Conservation (phyloP, 345 rosid species). For the Euphorbia pulcherrima region DNA sequence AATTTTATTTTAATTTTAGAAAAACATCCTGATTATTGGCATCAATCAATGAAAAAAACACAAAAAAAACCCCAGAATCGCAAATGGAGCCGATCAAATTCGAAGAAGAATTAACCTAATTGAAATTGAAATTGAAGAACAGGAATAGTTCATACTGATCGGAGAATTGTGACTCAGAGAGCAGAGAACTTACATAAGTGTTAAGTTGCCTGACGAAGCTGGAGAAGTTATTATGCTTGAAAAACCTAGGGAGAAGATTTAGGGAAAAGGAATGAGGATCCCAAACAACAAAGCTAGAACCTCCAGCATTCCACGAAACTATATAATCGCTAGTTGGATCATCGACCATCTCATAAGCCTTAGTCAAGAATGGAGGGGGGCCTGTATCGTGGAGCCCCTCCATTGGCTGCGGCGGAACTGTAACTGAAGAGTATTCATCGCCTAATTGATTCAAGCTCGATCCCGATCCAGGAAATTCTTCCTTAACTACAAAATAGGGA, state of each 20-base stretch:
- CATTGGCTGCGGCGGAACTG: slow-evolving; percentile 49
- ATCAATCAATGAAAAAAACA: neutral
- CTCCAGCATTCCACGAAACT: slow-evolving; percentile 29
- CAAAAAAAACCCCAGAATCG: neutral
- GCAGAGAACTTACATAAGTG: slow-evolving; percentile 25
- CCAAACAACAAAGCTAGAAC: slow-evolving; percentile 31
- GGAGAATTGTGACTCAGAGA: neutral
- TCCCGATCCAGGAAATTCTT: slow-evolving; percentile 38
- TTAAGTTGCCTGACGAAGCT: slow-evolving; percentile 38
- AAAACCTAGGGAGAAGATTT: slow-evolving; percentile 24
- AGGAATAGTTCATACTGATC: too few relatives aligned
- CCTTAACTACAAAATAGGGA: slow-evolving; percentile 38
- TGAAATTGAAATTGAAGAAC: neutral
- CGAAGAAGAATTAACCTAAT: neutral
- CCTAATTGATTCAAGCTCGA: slow-evolving; percentile 21
- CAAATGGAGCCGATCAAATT: too few relatives aligned
- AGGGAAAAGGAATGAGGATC: slow-evolving; percentile 28
- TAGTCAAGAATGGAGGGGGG: slow-evolving; percentile 31
- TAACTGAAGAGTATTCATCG: slow-evolving; percentile 12
- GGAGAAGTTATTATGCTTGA: slow-evolving; percentile 34
- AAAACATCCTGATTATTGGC: too few relatives aligned
- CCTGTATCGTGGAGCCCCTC: slow-evolving; percentile 66
- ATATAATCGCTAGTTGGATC: slow-evolving; percentile 20
- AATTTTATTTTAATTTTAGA: too few relatives aligned
- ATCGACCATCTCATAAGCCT: slow-evolving; percentile 34